These are phyloP conservation scores for Daldinia vernicosa DNA, from an alignment of 495 filamentous ascomycete species.

Conservation along the genomic window DNA sequence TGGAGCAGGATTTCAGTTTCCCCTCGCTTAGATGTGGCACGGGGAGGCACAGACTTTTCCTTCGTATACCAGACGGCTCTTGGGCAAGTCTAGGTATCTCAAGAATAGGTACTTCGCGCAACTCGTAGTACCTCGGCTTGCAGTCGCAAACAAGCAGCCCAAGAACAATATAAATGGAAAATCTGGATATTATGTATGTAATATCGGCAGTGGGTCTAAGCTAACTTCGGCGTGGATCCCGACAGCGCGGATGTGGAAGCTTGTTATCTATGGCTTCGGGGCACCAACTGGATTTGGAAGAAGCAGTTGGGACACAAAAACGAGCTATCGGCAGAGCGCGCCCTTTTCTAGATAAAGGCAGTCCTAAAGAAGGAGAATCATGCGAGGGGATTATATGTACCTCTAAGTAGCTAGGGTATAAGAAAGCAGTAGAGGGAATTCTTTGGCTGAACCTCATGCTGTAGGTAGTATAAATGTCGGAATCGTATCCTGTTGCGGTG, in stretches of 20 bases:
- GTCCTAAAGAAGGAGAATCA: not conserved
- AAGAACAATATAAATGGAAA: not conserved
- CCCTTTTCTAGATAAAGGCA: not conserved
- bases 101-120: not conserved
- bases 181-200: no score
- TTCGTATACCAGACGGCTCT: not conserved
- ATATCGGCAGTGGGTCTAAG: not conserved
- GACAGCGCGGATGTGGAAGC: not conserved
- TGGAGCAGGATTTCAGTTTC: not conserved
- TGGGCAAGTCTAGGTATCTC: not conserved
- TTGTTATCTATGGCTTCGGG: slow-evolving; percentile 25
- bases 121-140: not conserved
- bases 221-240: not conserved
- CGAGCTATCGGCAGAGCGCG: not conserved
- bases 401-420: not conserved
- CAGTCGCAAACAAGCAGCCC: not conserved
- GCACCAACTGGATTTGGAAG: slow-evolving; percentile 26
- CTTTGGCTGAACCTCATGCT: not conserved
- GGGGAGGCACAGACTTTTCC: not conserved
- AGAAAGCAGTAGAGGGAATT: not conserved
- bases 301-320: not conserved
- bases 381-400: not conserved
- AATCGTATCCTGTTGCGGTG: not conserved
- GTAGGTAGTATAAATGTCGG: not conserved
- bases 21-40: not conserved